A percentile compares a stretch with the other conserved stretches of the same genome.
These are phyloP conservation scores for Candida oleophila DNA, from an alignment of 805 yeast genomes.

Conservation along the genomic window DNA sequence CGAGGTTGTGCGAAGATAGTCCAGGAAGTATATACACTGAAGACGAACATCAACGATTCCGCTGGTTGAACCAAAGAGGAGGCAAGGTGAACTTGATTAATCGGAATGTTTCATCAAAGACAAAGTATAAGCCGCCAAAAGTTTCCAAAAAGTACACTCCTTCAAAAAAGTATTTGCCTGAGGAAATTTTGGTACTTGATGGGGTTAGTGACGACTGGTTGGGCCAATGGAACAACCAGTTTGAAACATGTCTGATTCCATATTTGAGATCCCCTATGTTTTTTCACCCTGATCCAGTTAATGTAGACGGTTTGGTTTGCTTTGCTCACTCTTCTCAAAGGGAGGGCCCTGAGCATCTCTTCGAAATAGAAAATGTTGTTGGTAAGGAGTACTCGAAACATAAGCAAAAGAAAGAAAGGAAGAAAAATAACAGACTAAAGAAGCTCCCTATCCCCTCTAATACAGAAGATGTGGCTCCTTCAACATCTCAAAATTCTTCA, in stretches of 20 bases:
- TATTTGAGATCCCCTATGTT: slow-evolving; percentile 47
- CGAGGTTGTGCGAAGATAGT: slow-evolving; percentile 41
- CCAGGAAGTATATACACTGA: slow-evolving; percentile 47
- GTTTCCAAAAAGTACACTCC: slow-evolving; percentile 10
- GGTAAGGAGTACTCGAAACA: slow-evolving; percentile 46
- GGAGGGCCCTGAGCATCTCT: slow-evolving; percentile 28
- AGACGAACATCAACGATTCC: slow-evolving; percentile 47
- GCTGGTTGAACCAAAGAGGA: slow-evolving; percentile 39
- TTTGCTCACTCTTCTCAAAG: slow-evolving; percentile 33
- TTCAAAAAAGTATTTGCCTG: slow-evolving; percentile 16
- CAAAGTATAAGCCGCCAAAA: slow-evolving; percentile 10
- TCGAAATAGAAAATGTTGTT: slow-evolving; percentile 42
- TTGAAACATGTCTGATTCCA: slow-evolving; percentile 41
- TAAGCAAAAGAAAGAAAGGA: slow-evolving; percentile 31
- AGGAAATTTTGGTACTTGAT: slow-evolving; percentile 38
- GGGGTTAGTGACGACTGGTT: slow-evolving; percentile 29
- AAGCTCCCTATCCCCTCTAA: slow-evolving; percentile 17
- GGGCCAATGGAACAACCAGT: slow-evolving; percentile 46
- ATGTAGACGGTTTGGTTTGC: slow-evolving; percentile 43
- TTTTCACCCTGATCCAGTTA: slow-evolving; percentile 46
- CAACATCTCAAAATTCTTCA: slow-evolving; percentile 24
- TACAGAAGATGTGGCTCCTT: neutral
- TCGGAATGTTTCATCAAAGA: slow-evolving; percentile 12
- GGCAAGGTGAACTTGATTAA: slow-evolving; percentile 24
- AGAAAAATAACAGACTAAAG: slow-evolving; percentile 10